These are phyloP conservation scores for Melastoma candidum DNA, from an alignment of 441 rosid species.

Conservation along the genomic window DNA sequence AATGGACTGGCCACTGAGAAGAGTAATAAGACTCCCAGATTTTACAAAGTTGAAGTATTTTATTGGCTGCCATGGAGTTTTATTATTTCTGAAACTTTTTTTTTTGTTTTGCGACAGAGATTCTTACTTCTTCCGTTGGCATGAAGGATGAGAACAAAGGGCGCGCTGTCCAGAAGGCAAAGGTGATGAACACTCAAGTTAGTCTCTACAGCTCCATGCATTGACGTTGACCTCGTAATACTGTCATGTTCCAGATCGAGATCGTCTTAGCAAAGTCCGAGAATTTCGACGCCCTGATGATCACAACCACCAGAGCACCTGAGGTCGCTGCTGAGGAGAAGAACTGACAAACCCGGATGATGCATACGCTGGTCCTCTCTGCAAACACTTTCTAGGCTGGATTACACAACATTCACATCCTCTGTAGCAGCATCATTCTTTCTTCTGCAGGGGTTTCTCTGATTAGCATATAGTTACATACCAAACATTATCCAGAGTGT, in stretches of 20 bases:
- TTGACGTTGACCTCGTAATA: neutral
- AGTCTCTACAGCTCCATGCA: neutral
- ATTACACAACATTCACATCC: too few relatives aligned
- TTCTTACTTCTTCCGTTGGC: constrained; percentile 75
- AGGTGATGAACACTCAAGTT: constrained; percentile 27
- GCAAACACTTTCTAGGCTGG: too few relatives aligned
- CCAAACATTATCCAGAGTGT: too few relatives aligned
- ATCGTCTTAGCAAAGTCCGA: constrained; percentile 3
- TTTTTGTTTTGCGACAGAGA: constrained; percentile 33
- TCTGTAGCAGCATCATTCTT: too few relatives aligned
- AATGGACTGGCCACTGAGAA: constrained; percentile 86
- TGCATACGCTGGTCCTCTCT: too few relatives aligned
- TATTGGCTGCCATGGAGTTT: neutral
- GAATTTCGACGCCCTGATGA: constrained; percentile 8
- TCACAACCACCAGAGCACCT: neutral
- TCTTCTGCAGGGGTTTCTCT: too few relatives aligned
- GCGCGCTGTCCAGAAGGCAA: constrained; percentile 68
- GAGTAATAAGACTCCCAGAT: constrained; percentile 26
- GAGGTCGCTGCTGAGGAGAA: too few relatives aligned
- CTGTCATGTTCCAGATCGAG: constrained; percentile 4
- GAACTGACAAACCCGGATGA: too few relatives aligned
- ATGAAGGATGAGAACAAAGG: constrained; percentile 86
- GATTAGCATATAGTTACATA: too few relatives aligned
- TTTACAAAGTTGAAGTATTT: constrained; percentile 9
- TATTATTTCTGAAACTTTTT: neutral